Percentiles rank a stretch among this genome's conserved stretches.
phyloP scores from a whole-genome alignment of 495 filamentous ascomycete species.

The Friedmanniomyces simplex region DNA sequence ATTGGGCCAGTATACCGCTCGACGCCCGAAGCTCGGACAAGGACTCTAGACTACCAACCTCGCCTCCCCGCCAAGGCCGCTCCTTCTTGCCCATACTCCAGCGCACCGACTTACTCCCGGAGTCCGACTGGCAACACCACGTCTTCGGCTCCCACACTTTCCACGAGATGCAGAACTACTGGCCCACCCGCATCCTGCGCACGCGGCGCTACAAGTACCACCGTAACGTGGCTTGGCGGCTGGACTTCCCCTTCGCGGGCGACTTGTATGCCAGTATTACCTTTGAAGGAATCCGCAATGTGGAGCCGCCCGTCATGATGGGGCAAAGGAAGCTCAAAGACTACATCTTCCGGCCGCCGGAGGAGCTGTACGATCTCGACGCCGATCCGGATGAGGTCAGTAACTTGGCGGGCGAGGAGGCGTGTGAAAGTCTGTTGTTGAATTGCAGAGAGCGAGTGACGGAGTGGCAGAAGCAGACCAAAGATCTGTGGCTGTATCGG shows the following conservation, averaged over 20 bases:
- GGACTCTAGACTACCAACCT: neutral
- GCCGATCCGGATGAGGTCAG: conserved; percentile 33
- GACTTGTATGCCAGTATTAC: conserved; percentile 37
- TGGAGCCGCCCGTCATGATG: conserved; percentile 27
- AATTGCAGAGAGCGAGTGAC: conserved; percentile 27
- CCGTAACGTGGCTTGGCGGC: conserved; percentile 37
- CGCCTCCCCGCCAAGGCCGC: conserved; percentile 22
- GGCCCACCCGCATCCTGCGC: conserved; percentile 37
- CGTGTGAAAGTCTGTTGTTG: conserved; percentile 20
- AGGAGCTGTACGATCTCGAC: conserved; percentile 38
- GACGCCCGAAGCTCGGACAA: neutral
- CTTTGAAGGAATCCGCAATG: conserved; percentile 37
- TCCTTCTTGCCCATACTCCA: conserved; percentile 35
- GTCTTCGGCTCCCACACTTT: conserved; percentile 43
- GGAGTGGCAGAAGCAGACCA: conserved; percentile 33
- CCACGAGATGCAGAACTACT: conserved; percentile 41
- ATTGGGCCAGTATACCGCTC: conserved; percentile 24
- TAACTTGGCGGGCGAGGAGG: conserved; percentile 29
- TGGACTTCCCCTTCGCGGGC: conserved; percentile 39
- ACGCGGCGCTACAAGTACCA: conserved; percentile 38
- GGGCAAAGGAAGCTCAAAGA: conserved; percentile 30
- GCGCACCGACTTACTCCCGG: conserved; percentile 11
- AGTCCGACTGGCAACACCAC: conserved; percentile 18
- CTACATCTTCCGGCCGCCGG: conserved; percentile 34
- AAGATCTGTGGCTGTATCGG: conserved; percentile 36